Evolutionary conservation across 1,284 basidiomycete genomes (phyloP).

Genomic region (Puccinia coronata): DNA sequence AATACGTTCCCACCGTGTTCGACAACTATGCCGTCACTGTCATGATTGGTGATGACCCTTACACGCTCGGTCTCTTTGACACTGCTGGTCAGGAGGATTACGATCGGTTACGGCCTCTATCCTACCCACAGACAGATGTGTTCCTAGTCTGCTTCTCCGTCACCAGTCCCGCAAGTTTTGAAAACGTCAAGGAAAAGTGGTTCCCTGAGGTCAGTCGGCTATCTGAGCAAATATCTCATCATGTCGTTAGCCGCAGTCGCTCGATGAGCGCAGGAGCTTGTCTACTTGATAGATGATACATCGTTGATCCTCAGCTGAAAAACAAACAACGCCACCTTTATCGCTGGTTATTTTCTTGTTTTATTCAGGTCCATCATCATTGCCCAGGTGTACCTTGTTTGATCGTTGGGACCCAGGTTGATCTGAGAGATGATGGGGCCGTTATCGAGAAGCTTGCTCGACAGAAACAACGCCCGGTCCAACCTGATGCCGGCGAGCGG

Average conservation of each 20-base stretch:
- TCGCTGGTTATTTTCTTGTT: neutral
- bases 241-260: neutral
- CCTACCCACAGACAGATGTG: constrained; percentile 99
- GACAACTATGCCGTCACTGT: constrained; percentile 99
- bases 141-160: constrained; percentile 99
- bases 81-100: constrained; percentile 99
- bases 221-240: too few species aligned
- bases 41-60: constrained; percentile 99
- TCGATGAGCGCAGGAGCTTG: too few species aligned
- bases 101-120: constrained; percentile 95
- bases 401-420: constrained; percentile 97
- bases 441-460: constrained; percentile 92
- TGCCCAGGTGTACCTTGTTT: constrained; percentile 99
- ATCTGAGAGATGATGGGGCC: constrained; percentile 87
- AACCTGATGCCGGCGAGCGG: constrained; percentile 83
- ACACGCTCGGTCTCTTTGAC: constrained; percentile 97
- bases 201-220: constrained; percentile 74
- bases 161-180: constrained; percentile 95
- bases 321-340: too few species aligned
- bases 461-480: constrained; percentile 93
- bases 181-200: constrained; percentile 99
- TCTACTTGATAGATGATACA: too few species aligned
- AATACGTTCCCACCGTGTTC: constrained; percentile 98
- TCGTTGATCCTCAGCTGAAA: too few species aligned
- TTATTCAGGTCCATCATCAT: constrained; percentile 78